Evolutionary conservation across 164 flowering plant genomes (phyloP).

Genomic region (grape (Vitis vinifera)): DNA sequence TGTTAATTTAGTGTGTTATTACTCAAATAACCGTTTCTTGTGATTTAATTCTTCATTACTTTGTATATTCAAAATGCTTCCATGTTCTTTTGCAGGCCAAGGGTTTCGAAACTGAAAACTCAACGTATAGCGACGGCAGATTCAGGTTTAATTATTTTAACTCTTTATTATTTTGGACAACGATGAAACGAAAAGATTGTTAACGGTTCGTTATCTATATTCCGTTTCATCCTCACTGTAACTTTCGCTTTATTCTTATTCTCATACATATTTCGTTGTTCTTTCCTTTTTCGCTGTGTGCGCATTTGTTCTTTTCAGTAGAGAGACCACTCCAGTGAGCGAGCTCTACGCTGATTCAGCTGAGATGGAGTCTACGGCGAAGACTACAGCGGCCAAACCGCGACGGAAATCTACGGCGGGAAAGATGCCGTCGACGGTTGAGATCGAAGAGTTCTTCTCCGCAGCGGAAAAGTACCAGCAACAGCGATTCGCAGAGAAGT

Average conservation of each 20-base stretch:
- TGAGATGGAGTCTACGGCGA: conserved; percentile 36
- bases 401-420: conserved; percentile 14
- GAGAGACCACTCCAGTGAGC: conserved; percentile 43
- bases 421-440: conserved; percentile 43
- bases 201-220: too few species aligned
- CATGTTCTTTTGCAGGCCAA: conserved; percentile 28
- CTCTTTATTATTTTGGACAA: not conserved
- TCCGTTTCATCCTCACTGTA: not conserved
- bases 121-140: conserved; percentile 23
- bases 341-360: conserved; percentile 29
- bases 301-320: conserved; percentile 5
- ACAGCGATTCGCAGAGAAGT: conserved; percentile 68
- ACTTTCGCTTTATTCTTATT: not conserved
- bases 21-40: conserved; percentile 10
- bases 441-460: conserved; percentile 71
- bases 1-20: not conserved
- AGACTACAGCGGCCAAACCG: conserved; percentile 6
- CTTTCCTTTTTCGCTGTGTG: not conserved
- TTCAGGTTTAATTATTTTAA: conserved; percentile 29
- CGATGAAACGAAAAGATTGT: not conserved
- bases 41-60: conserved; percentile 4
- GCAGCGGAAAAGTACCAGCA: conserved; percentile 51
- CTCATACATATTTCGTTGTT: not conserved
- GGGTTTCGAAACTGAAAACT: conserved; percentile 37
- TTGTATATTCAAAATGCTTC: not conserved